phyloP scores from a whole-genome alignment of 108 stramenopile genomes.

The Thalassiosira profunda region DNA sequence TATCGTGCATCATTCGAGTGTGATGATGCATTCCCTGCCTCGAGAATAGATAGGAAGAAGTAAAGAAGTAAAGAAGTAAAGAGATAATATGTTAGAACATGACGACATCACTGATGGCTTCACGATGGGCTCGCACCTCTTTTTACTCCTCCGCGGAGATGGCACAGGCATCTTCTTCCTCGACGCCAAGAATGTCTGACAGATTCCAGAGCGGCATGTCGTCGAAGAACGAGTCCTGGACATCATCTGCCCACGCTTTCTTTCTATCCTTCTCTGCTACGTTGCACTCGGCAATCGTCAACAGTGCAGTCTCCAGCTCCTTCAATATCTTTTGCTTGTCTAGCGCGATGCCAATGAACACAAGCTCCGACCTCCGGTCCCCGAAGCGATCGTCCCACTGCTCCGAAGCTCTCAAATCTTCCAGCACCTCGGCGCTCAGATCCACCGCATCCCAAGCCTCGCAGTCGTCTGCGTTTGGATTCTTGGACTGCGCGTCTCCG shows the following conservation, averaged over 20 bases:
- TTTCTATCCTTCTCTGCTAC: slow-evolving; percentile 7
- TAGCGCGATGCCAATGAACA: slow-evolving; percentile 65
- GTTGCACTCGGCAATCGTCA: slow-evolving; percentile 32
- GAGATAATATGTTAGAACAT: no score
- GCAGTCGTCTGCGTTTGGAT: slow-evolving; percentile 21
- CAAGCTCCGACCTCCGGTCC: slow-evolving; percentile 72
- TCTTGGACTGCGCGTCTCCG: slow-evolving; percentile 8
- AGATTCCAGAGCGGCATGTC: slow-evolving; percentile 14
- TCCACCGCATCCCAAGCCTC: slow-evolving; percentile 11
- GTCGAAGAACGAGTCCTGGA: slow-evolving; percentile 8
- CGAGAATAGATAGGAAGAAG: no score
- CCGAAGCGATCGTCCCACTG: slow-evolving; percentile 40
- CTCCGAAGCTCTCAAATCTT: slow-evolving; percentile 4
- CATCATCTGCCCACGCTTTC: slow-evolving; percentile 17
- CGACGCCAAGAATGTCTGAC: slow-evolving; percentile 13
- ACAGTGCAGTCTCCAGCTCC: slow-evolving; percentile 55
- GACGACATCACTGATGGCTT: no score
- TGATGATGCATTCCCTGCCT: no score
- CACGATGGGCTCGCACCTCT: no score
- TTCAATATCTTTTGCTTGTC: slow-evolving; percentile 27
- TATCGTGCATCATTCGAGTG: no score
- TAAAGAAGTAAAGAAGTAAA: no score
- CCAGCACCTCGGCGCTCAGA: not conserved
- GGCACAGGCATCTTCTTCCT: no score
- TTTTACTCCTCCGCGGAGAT: no score